phyloP scores from a whole-genome alignment of 495 filamentous ascomycete genomes.

The Rhypophila decipiens region DNA sequence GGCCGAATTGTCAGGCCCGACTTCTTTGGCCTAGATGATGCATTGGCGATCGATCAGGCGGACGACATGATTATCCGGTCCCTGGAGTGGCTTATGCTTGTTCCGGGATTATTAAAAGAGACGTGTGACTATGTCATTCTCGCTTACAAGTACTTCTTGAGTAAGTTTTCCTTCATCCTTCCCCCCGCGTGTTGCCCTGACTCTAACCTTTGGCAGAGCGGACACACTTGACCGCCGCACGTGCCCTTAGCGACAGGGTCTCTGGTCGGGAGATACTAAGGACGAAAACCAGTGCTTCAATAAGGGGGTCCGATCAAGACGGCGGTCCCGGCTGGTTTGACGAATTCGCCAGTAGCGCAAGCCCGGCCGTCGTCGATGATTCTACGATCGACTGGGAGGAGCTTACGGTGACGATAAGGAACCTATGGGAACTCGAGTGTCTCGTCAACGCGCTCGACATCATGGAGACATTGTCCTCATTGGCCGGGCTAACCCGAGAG shows the following conservation, averaged over 20 bases:
- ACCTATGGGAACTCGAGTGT: conserved; percentile 68
- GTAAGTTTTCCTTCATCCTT: conserved; percentile 41
- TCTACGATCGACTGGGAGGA: conserved; percentile 28
- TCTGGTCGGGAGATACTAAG: conserved; percentile 35
- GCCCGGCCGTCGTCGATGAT: conserved; percentile 28
- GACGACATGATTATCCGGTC: conserved; percentile 71
- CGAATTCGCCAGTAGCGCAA: conserved; percentile 28
- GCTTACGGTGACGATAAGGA: conserved; percentile 49
- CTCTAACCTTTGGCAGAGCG: conserved; percentile 33
- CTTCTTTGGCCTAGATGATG: conserved; percentile 58
- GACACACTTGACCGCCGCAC: conserved; percentile 58
- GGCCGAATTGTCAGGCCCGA: conserved; percentile 50
- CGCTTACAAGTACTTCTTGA: conserved; percentile 66
- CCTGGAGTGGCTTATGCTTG: conserved; percentile 75
- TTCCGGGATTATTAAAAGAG: conserved; percentile 63
- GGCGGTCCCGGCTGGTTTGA: conserved; percentile 36
- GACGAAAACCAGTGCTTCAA: conserved; percentile 26
- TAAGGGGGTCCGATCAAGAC: conserved; percentile 15
- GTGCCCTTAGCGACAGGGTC: conserved; percentile 49
- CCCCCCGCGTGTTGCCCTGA: conserved; percentile 5
- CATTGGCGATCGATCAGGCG: conserved; percentile 40
- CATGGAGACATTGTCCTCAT: conserved; percentile 49
- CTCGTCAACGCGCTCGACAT: conserved; percentile 60
- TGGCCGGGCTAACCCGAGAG: conserved; percentile 39
- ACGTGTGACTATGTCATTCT: conserved; percentile 61